A percentile compares a stretch with the other conserved stretches of the same genome.
Evolutionary conservation across 768 basidiomycete genomes (phyloP).

Genomic region (Amanita fuliginea): DNA sequence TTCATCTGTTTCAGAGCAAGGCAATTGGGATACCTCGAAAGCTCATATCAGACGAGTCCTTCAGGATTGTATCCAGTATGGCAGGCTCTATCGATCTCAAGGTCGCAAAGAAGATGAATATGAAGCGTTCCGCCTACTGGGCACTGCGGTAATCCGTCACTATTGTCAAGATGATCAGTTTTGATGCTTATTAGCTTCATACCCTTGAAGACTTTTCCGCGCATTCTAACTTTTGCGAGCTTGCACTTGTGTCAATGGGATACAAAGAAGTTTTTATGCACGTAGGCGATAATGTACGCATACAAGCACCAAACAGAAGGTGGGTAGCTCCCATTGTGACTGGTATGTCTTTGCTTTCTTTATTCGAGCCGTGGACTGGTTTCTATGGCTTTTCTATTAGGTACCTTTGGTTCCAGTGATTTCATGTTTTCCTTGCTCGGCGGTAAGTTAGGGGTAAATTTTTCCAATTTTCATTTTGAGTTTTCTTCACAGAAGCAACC

Average conservation of each 20-base stretch:
- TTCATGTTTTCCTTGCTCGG: constrained; percentile 71
- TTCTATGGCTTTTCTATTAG: constrained; percentile 15
- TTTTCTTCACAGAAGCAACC: constrained; percentile 35
- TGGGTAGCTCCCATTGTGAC: constrained; percentile 78
- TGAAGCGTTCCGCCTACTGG: constrained; percentile 73
- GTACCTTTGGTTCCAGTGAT: constrained; percentile 71
- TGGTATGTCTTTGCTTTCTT: constrained; percentile 23
- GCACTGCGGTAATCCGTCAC: constrained; percentile 39
- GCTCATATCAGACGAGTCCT: constrained; percentile 65
- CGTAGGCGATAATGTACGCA: constrained; percentile 69
- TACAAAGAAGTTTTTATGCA: constrained; percentile 73
- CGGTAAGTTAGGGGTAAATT: constrained; percentile 28
- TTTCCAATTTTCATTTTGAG: background rate
- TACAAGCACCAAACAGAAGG: constrained; percentile 66
- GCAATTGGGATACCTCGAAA: constrained; percentile 84
- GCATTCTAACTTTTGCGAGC: constrained; percentile 86
- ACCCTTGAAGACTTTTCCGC: constrained; percentile 84
- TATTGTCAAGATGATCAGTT: background rate
- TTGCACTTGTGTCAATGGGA: constrained; percentile 66
- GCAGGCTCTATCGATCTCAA: constrained; percentile 47
- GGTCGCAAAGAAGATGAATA: constrained; percentile 61
- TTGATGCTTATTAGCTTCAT: constrained; percentile 37
- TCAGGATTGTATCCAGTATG: constrained; percentile 69
- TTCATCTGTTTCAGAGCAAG: constrained; percentile 33
- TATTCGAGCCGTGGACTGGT: background rate